Base-by-base conservation (phyloP, 805 yeast species). In the Danielozyma ontarioensis region DNA sequence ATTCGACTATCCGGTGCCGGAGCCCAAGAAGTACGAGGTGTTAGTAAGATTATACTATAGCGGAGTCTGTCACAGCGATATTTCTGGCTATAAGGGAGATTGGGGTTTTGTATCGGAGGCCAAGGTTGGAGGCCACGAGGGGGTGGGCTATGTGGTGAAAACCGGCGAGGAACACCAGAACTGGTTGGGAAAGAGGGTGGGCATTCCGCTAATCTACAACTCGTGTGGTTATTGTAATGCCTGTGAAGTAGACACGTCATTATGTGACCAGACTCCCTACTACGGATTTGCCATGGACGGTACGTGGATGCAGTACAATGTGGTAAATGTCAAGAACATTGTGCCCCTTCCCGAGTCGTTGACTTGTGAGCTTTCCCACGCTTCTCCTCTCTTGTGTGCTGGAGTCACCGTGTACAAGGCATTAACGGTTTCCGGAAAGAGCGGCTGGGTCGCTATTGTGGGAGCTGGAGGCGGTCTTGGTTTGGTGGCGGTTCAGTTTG, bases 391-490 rank as follows among this genome's bases (percentile, higher is more conserved):
- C 44, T 37, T 47, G 46, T 47, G 52, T 29, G 52, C 49, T 2
- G 52, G 53, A 10, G 38, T 47, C 60, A 85, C 95, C 27, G 94
- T 83, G 37, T 85, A 85, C 80, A 85, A 84, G 72, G 95, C 94
- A 28, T 69, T 85, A 57, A 84, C 84, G 72, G 81, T 85, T 28
- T 84, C 94, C 35, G 74, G 74, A 37, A 66, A 80, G 52, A 56
- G 46, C 39, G 76, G 86, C 39, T 80, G 84, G 84, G 80, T 81
- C 39, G 82, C 83, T 46, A 64, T 81, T 46, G 74, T 83, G 37
- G 89, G 89, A 60, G 87, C 87, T 35, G 86, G 80, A 51, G 86
- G 88, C 57, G 88, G 88, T 44, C 74, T 81, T 50, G 89, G 89
- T 39, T 70, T 85, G 36, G 63, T 81, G 42, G 86, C 85, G 35